These are phyloP conservation scores for Alternaria sp. DNA, from an alignment of 2,329 filamentous ascomycete species.

Conservation along the genomic window DNA sequence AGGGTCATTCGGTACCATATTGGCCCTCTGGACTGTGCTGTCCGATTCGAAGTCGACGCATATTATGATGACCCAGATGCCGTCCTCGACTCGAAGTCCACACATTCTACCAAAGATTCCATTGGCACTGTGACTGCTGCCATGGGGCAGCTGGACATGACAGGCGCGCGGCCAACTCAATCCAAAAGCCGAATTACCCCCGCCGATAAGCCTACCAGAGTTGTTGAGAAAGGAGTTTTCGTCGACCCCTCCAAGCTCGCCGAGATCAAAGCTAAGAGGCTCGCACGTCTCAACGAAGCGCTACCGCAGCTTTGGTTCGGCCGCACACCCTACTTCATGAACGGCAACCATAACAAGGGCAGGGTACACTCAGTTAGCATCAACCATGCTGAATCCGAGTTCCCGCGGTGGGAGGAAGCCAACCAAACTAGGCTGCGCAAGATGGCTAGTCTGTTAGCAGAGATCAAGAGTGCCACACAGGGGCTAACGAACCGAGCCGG, in stretches of 20 bases:
- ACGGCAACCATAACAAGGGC: conserved; percentile 26
- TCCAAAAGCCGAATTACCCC: neutral
- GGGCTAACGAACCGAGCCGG: conserved; percentile 8
- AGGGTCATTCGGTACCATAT: conserved; percentile 32
- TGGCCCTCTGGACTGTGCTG: conserved; percentile 26
- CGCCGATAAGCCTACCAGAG: neutral
- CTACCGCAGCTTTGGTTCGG: conserved; percentile 37
- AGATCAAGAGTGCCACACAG: conserved; percentile 12
- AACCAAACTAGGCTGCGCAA: conserved; percentile 29
- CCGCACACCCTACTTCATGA: conserved; percentile 30
- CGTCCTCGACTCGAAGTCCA: conserved; percentile 2
- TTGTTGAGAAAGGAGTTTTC: conserved; percentile 13
- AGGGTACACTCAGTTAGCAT: conserved; percentile 18
- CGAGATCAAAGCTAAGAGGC: conserved; percentile 29
- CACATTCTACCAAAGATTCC: conserved; percentile 8
- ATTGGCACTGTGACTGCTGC: conserved; percentile 8
- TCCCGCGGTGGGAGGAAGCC: conserved; percentile 25
- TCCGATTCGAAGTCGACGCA: conserved; percentile 35
- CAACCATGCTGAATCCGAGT: conserved; percentile 12
- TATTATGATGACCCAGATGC: conserved; percentile 22
- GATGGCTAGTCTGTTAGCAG: conserved; percentile 27
- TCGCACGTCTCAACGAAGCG: conserved; percentile 5
- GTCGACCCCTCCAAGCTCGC: conserved; percentile 21
- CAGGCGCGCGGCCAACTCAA: conserved; percentile 4
- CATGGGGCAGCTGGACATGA: conserved; percentile 12